Conservation (phyloP, 2,329 filamentous ascomycete species). For the Penicillium hesseltinei region DNA sequence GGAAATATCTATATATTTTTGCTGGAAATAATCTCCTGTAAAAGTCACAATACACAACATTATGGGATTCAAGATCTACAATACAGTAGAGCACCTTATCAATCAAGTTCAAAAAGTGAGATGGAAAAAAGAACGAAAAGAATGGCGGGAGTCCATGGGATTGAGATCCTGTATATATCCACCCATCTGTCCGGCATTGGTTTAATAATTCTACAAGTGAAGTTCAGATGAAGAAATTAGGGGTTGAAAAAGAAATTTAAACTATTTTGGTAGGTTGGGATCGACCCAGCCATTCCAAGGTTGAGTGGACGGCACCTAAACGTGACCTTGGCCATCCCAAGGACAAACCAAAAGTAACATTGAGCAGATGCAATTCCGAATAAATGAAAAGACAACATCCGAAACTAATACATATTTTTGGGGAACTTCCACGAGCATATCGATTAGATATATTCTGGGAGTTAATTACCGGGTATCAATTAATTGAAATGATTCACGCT, state of each 20-base stretch:
- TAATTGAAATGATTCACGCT: constrained; percentile 2
- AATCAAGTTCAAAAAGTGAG: background rate
- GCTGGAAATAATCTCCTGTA: background rate
- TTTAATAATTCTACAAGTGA: background rate
- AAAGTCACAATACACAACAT: too few species aligned
- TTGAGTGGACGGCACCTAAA: background rate
- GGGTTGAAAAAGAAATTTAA: background rate
- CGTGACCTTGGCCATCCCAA: background rate
- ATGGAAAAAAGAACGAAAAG: background rate
- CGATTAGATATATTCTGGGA: background rate
- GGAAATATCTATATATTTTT: background rate
- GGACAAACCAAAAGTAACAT: background rate
- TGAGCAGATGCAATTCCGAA: background rate
- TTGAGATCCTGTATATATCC: background rate
- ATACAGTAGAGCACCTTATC: background rate
- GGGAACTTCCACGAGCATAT: background rate
- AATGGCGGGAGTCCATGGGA: background rate
- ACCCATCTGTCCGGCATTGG: background rate
- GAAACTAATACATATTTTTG: background rate
- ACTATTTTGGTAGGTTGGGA: background rate
- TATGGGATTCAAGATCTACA: background rate
- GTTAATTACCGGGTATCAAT: constrained; percentile 5
- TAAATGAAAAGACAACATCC: background rate
- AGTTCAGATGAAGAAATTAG: background rate
- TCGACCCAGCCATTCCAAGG: background rate